Evolutionary conservation across 441 rosid species (phyloP), one percentile per base, ranked within the genome.

Genomic region (Pelargonium exstipulatum): DNA sequence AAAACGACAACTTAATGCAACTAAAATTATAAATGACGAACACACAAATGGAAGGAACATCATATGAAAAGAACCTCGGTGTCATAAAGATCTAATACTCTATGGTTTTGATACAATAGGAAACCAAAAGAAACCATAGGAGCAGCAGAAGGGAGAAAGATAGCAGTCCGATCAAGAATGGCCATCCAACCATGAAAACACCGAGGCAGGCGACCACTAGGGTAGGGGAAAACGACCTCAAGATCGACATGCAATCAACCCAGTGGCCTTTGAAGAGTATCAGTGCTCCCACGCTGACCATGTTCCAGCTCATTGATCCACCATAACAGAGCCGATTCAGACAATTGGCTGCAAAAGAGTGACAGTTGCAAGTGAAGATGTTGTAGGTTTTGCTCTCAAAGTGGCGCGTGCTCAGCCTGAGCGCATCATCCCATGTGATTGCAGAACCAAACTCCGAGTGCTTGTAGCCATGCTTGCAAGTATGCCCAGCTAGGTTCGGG

Each of bases 351-450:
- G 81, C 90, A 43, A 88, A 91, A 0, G 97, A 91, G 71, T 90
- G 85, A 76, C 88, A 81, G 86, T 87, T 95, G 87, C 99, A 91
- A 0, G 89, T 91, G 83, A 95, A 95, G 63, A 95, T 74, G 79
- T 95, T 95, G 88, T 90, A 87, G 68, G 88, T 86, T 69, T 79
- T 87, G 80, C 86, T 88, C 77, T 95, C 95, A 5, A 84, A 95
- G 71, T 70, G 78, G 1, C 89, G 85, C 2, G 40, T 51, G 9
- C 88, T 87, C 29, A 70, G 70, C 40, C 48, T 77, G 9, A 95
- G 48, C 24, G 97, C 88, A 45, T 91, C 96, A 32, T 91, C 96
- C 97, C 99, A 95, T 40, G 94, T 85, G 48, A 83, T 22, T 0
- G 96, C 80, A 20, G 92, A 8, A 32, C 99, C 99, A 57, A 66